Evolutionary conservation across 2,329 filamentous ascomycete species (phyloP).

Genomic region (Aspergillus candidus): DNA sequence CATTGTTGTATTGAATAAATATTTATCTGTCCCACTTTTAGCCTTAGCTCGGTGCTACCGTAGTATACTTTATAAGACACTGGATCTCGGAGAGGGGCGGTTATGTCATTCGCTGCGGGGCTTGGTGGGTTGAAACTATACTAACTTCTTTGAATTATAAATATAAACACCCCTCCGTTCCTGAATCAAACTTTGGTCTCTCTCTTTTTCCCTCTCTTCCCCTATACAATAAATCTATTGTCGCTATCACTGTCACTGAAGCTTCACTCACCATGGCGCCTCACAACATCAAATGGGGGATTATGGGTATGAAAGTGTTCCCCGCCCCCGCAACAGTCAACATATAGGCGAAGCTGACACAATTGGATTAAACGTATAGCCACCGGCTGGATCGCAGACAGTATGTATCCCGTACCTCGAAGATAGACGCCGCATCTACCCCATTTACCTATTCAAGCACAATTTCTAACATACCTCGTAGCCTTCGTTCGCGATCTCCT

Average conservation of each 20-base stretch:
- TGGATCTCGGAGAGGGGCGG: too few species aligned
- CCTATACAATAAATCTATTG: background rate
- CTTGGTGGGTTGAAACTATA: background rate
- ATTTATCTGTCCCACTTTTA: too few species aligned
- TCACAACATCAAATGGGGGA: conserved; percentile 39
- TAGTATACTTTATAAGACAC: too few species aligned
- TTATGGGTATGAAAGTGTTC: conserved; percentile 32
- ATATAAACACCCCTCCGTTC: background rate
- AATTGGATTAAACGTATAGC: conserved; percentile 23
- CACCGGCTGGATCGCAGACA: conserved; percentile 39
- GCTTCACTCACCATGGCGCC: conserved; percentile 22
- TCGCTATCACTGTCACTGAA: background rate
- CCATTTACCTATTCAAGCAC: background rate
- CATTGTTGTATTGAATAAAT: background rate
- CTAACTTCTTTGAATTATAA: conserved; percentile 6
- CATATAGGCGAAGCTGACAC: conserved; percentile 12
- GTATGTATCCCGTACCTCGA: conserved; percentile 19
- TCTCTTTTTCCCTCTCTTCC: background rate
- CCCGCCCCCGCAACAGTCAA: background rate
- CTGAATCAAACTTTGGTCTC: too few species aligned
- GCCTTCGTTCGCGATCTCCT: conserved; percentile 72
- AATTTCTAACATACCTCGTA: conserved; percentile 13
- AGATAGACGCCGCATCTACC: background rate
- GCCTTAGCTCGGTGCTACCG: too few species aligned
- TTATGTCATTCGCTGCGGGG: too few species aligned